These are phyloP conservation scores for Fusarium pseudoanthophilum DNA, from an alignment of 2,329 filamentous ascomycete species.

Conservation along the genomic window DNA sequence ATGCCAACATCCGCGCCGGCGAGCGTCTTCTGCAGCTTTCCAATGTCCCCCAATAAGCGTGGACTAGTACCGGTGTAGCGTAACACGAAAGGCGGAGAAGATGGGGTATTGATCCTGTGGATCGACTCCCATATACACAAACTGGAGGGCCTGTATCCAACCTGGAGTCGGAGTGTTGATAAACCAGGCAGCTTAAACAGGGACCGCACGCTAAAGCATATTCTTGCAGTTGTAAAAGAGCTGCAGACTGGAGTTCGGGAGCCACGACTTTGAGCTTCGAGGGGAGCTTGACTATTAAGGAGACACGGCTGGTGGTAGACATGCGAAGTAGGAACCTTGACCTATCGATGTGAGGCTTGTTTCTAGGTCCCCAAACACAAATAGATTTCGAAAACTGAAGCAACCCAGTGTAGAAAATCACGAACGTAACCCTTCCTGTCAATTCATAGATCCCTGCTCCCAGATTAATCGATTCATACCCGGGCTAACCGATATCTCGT, in stretches of 20 bases:
- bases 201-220: constrained; percentile 26
- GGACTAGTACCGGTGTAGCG: constrained; percentile 10
- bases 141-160: constrained; percentile 31
- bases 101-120: constrained; percentile 17
- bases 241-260: constrained; percentile 41
- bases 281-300: constrained; percentile 26
- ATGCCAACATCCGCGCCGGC: constrained; percentile 70
- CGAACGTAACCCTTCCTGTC: not conserved
- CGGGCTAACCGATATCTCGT: not conserved
- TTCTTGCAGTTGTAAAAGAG: constrained; percentile 34
- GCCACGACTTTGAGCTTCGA: constrained; percentile 25
- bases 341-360: constrained; percentile 31
- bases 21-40: constrained; percentile 66
- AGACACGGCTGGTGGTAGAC: constrained; percentile 14
- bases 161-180: constrained; percentile 12
- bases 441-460: not conserved
- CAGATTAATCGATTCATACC: not conserved
- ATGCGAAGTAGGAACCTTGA: constrained; percentile 17
- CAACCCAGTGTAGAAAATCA: not conserved
- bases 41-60: constrained; percentile 45
- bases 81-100: constrained; percentile 27
- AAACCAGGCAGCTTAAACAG: constrained; percentile 4
- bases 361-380: constrained; percentile 29
- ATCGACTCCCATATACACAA: constrained; percentile 36
- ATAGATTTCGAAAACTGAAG: constrained; percentile 38